A percentile compares a stretch with the other conserved stretches of the same genome.
phyloP scores from a whole-genome alignment of 768 basidiomycete genomes.

The Phlebiopsis flavidoalba region DNA sequence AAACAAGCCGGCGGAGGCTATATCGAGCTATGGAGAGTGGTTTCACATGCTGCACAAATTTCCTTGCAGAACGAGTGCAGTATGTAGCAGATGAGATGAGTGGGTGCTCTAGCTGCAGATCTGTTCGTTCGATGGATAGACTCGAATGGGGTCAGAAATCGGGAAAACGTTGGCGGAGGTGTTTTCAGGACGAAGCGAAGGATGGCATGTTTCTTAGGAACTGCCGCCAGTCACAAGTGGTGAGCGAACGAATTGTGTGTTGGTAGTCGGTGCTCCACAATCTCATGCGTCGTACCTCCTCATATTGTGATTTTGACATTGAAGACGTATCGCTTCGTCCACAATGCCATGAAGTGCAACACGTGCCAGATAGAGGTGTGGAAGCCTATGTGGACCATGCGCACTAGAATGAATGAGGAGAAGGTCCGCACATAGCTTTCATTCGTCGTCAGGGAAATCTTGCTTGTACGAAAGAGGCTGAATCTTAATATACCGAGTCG shows the following conservation, averaged over 20 bases:
- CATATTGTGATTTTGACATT: slow-evolving; percentile 44
- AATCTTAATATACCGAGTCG: slow-evolving; percentile 69
- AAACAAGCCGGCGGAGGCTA: slow-evolving; percentile 55
- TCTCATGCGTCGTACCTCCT: slow-evolving; percentile 45
- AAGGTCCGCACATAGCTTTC: not conserved
- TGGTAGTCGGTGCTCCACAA: too few species aligned
- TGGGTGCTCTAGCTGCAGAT: slow-evolving; percentile 63
- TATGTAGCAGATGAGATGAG: slow-evolving; percentile 61
- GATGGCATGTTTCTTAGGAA: slow-evolving; percentile 59
- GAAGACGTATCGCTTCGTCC: slow-evolving; percentile 53
- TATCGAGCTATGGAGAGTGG: slow-evolving; percentile 43
- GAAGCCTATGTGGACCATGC: slow-evolving; percentile 64
- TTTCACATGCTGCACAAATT: slow-evolving; percentile 56
- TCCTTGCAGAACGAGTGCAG: slow-evolving; percentile 60
- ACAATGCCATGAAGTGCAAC: slow-evolving; percentile 57
- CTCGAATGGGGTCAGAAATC: slow-evolving; percentile 61
- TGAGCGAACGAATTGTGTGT: not conserved
- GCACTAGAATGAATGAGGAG: slow-evolving; percentile 37
- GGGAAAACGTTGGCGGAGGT: slow-evolving; percentile 74
- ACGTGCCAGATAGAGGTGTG: slow-evolving; percentile 79
- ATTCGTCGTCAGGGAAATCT: not conserved
- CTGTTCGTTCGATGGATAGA: slow-evolving; percentile 50
- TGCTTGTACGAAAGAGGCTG: slow-evolving; percentile 67
- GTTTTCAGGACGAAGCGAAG: slow-evolving; percentile 69
- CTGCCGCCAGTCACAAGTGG: slow-evolving; percentile 29